phyloP scores from a whole-genome alignment of 495 filamentous ascomycete species.

The Neurospora terricola region DNA sequence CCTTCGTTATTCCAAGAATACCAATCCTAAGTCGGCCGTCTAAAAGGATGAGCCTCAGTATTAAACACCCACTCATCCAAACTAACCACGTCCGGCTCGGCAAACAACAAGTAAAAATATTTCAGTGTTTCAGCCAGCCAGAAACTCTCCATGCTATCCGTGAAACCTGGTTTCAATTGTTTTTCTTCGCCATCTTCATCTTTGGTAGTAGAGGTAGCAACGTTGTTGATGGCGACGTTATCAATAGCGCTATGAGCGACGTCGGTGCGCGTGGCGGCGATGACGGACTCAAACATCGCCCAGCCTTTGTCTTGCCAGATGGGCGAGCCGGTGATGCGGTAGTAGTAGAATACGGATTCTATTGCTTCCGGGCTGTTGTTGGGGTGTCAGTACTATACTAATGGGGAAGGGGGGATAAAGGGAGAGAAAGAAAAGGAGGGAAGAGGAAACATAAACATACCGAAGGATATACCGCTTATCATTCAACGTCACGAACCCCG shows the following conservation, averaged over 20 bases:
- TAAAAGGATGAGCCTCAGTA: constrained; percentile 50
- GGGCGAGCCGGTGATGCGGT: constrained; percentile 74
- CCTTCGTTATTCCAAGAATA: neutral
- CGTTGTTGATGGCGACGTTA: too few relatives aligned
- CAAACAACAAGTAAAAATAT: constrained; percentile 88
- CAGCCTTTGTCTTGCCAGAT: constrained; percentile 79
- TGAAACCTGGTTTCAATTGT: neutral
- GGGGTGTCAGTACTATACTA: constrained; percentile 1
- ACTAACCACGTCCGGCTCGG: constrained; percentile 58
- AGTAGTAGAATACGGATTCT: constrained; percentile 94
- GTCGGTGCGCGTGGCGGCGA: constrained; percentile 53
- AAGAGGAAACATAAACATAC: constrained; percentile 27
- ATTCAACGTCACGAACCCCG: constrained; percentile 53
- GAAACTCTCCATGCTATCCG: constrained; percentile 53
- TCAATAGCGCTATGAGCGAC: constrained; percentile 63
- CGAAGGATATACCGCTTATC: constrained; percentile 65
- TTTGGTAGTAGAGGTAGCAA: constrained; percentile 32
- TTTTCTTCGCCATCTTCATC: neutral
- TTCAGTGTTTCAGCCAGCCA: constrained; percentile 79
- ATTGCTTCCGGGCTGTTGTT: constrained; percentile 75
- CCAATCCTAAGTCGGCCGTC: constrained; percentile 34
- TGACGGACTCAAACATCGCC: constrained; percentile 82
- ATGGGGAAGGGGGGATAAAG: neutral
- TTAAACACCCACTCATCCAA: constrained; percentile 80
- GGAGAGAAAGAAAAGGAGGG: neutral